phyloP scores from a whole-genome alignment of 495 filamentous ascomycete genomes.

The Stereocaulon alpinum region DNA sequence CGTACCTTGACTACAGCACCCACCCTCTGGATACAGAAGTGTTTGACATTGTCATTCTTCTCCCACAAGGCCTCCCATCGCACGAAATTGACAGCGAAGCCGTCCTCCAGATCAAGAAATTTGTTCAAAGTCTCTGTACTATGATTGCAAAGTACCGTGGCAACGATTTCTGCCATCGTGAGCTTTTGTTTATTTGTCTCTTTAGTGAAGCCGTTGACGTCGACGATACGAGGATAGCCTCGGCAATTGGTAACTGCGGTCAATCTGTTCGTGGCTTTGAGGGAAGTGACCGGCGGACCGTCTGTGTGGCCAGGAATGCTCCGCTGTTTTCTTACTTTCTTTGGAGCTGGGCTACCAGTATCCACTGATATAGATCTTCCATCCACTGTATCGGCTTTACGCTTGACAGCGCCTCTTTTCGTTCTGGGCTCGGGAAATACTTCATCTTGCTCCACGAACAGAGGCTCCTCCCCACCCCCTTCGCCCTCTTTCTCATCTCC shows the following conservation, averaged over 20 bases:
- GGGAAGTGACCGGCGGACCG: background rate
- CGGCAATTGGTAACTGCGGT: background rate
- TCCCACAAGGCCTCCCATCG: background rate
- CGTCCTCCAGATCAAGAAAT: background rate
- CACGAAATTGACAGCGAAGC: background rate
- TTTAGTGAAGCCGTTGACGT: background rate
- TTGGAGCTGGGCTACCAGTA: background rate
- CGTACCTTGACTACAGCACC: background rate
- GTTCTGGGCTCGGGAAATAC: background rate
- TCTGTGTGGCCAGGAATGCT: background rate
- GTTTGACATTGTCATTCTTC: background rate
- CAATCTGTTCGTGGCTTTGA: background rate
- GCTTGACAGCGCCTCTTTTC: background rate
- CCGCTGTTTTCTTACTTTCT: background rate
- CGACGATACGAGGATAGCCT: background rate
- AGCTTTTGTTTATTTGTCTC: background rate
- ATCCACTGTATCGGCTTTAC: background rate
- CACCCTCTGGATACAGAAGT: constrained; percentile 5
- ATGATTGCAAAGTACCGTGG: constrained; percentile 7
- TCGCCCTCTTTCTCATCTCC: no score
- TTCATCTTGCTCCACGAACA: no score
- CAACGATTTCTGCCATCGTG: constrained; percentile 11
- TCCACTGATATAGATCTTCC: no score
- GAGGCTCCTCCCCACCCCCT: no score
- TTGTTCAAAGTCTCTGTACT: background rate